Conservation (phyloP, 164 flowering plant genomes). For the Chimonanthus praecox region DNA sequence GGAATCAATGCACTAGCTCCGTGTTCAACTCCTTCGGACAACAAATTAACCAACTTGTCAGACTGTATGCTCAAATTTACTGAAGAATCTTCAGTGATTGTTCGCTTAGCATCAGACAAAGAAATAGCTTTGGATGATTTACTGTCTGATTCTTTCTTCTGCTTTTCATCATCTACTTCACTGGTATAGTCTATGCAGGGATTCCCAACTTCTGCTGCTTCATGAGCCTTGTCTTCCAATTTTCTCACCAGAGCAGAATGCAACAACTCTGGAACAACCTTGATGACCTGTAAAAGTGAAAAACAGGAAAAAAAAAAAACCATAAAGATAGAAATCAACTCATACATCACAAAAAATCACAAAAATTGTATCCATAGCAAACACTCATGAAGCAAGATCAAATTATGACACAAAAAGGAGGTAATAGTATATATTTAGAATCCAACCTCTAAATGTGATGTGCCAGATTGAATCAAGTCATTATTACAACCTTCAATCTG, state of each 20-base stretch:
- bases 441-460: constrained; percentile 56
- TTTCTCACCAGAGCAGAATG: not conserved
- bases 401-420: not conserved
- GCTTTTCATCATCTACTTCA: constrained; percentile 12
- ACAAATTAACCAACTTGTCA: constrained; percentile 13
- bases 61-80: constrained; percentile 9
- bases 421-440: not conserved
- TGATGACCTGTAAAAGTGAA: constrained; percentile 1
- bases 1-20: constrained; percentile 4
- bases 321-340: not conserved
- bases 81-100: not conserved
- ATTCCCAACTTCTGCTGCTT: not conserved
- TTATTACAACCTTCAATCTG: constrained; percentile 18
- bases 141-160: constrained; percentile 13
- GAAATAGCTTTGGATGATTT: constrained; percentile 6
- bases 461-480: constrained; percentile 18
- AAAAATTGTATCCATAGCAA: not conserved
- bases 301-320: not conserved
- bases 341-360: not conserved
- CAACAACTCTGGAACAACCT: constrained; percentile 1
- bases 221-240: not conserved
- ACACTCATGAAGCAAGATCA: not conserved
- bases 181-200: constrained; percentile 5
- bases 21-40: constrained; percentile 2
- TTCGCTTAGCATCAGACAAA: not conserved